Evolutionary conservation across 805 yeast genomes (phyloP).

Genomic region (Wickerhamiella cacticola): DNA sequence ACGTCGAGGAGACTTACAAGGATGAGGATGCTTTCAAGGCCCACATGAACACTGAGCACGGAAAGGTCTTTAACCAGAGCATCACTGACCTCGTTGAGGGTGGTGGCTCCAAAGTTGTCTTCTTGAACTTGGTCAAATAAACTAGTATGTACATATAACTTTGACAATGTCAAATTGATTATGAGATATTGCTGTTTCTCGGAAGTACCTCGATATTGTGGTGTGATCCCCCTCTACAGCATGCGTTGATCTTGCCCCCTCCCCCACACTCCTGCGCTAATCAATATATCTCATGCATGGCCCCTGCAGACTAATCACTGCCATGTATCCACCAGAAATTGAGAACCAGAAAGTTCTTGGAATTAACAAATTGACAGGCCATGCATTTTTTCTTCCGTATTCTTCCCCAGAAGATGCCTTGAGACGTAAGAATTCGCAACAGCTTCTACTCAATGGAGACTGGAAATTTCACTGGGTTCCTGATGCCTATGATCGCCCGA

Average conservation of each 20-base stretch:
- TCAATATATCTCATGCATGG: not conserved
- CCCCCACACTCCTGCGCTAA: not conserved
- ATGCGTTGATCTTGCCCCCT: too few species aligned
- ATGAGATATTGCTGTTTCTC: too few species aligned
- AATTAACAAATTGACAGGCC: constrained; percentile 6
- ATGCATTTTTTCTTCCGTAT: constrained; percentile 12
- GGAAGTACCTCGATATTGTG: too few species aligned
- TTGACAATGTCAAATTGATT: not conserved
- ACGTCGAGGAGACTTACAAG: constrained; percentile 25
- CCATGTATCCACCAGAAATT: constrained; percentile 16
- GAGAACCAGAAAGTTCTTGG: constrained; percentile 14
- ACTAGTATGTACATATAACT: not conserved
- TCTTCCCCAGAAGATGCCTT: not conserved
- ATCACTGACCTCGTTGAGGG: constrained; percentile 21
- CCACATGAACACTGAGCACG: constrained; percentile 22
- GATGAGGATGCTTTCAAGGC: constrained; percentile 24
- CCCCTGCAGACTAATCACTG: constrained; percentile 6
- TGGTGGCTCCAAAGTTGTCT: constrained; percentile 20
- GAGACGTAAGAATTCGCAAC: not conserved
- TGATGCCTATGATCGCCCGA: constrained; percentile 7
- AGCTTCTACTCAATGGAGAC: constrained; percentile 22
- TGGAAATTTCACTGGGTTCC: constrained; percentile 22
- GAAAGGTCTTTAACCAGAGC: constrained; percentile 22
- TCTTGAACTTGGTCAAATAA: constrained; percentile 18
- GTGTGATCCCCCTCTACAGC: too few species aligned